Base-by-base conservation (phyloP, 345 rosid genomes). In the Balakata baccata region DNA sequence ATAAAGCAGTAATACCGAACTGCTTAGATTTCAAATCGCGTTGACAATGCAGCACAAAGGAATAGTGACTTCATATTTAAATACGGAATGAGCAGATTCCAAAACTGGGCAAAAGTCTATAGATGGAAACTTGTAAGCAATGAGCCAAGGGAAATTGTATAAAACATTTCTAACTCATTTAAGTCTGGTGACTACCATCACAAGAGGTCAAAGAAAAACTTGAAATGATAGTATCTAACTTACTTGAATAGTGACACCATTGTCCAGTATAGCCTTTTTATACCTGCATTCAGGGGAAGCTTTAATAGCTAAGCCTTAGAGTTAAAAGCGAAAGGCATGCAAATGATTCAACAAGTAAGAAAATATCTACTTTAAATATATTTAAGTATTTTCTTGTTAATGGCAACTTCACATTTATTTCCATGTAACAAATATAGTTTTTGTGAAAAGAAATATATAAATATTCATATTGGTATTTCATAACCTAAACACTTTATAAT, bases 201-300 rank as follows among this genome's bases (percentile, higher is more conserved):
- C 7, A 49, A 9, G 29, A 10, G 39, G 12, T 47, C 34, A 38
- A 41, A 16, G 49, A 39, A 34, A 7, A 71, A 37, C 3, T n/a
- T n/a, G 45, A 71, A 14, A 60, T 25, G 56, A 25, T 5, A 20
- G 7, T 38, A 62, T 56, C 3, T 51, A 29, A 78, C 89, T 85
- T 79, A 92, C 98, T 77, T 87, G 87, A 81, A 92, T 77, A 46
- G 83, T 89, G 78, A 89, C 81, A 78, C 89, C 93, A 77, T 90
- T 94, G 74, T 92, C 97, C 76, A 94, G 81, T 66, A 92, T 68
- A 76, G 95, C 98, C 81, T 73, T 89, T 84, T 87, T 88, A 78
- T 89, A 90, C 86, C 98, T 94, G 87, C 86, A 83, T 57, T 49
- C 18, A 60, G 68, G 8, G n/a, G 78, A 68, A 61, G 37, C 22